These are phyloP conservation scores for Gossypium arboreum DNA, from an alignment of 345 rosid genomes.

Conservation along the genomic window DNA sequence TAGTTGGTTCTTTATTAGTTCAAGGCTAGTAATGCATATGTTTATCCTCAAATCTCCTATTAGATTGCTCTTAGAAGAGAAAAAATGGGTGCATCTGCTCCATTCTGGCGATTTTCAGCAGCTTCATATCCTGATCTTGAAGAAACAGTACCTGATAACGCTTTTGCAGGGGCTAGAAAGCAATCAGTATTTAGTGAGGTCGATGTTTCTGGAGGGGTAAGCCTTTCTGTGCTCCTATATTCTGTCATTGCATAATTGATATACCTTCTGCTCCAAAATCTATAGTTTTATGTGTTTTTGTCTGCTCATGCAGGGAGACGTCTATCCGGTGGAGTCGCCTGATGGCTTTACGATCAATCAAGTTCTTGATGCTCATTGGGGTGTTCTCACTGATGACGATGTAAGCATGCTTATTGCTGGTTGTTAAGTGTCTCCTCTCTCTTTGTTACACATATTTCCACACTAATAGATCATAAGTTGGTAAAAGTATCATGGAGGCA, in stretches of 20 bases:
- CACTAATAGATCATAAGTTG: no score
- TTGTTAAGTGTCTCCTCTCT: no score
- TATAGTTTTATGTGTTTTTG: slow-evolving; percentile 15
- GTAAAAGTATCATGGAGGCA: no score
- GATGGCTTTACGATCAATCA: slow-evolving; percentile 42
- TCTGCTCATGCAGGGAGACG: slow-evolving; percentile 56
- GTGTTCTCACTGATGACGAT: slow-evolving; percentile 54
- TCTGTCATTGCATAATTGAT: not conserved
- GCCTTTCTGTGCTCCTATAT: slow-evolving; percentile 11
- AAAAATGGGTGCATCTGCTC: slow-evolving; percentile 87
- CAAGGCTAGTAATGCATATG: no score
- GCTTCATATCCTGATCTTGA: slow-evolving; percentile 93
- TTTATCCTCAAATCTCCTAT: slow-evolving; percentile 2
- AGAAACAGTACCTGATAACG: slow-evolving; percentile 37
- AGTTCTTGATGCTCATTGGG: slow-evolving; percentile 89
- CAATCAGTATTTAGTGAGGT: slow-evolving; percentile 35
- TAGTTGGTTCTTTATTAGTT: not conserved
- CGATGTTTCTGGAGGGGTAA: slow-evolving; percentile 54
- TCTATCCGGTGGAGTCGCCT: slow-evolving; percentile 58
- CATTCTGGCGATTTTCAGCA: slow-evolving; percentile 97
- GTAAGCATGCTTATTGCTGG: slow-evolving; percentile 36
- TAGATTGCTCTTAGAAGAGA: slow-evolving; percentile 95
- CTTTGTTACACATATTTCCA: no score
- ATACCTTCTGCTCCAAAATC: not conserved
- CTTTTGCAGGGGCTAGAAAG: slow-evolving; percentile 40